Percentiles rank a stretch among this genome's conserved stretches.
Evolutionary conservation across 768 basidiomycete species (phyloP).

Genomic region (Cubamyces lactineus): DNA sequence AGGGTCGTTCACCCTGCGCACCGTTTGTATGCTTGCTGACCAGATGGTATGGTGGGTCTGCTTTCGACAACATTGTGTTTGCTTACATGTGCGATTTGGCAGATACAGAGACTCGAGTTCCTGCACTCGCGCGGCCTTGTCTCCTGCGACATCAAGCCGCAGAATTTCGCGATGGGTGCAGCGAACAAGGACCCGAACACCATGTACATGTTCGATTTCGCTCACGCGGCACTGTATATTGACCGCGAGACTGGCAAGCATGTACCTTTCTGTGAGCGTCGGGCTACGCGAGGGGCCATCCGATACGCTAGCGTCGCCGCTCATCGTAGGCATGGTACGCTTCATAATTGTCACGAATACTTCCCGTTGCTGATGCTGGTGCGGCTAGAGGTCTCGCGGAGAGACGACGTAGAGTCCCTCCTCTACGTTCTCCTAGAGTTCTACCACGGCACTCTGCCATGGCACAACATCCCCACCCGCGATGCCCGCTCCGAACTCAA

Average conservation of each 20-base stretch:
- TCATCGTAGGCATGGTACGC: conserved; percentile 20
- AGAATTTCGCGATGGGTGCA: conserved; percentile 29
- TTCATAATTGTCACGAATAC: neutral
- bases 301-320: conserved; percentile 21
- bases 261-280: conserved; percentile 22
- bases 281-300: conserved; percentile 19
- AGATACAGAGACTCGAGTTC: conserved; percentile 20
- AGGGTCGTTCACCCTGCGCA: conserved; percentile 27
- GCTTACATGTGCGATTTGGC: neutral
- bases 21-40: conserved; percentile 29
- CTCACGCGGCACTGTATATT: conserved; percentile 19
- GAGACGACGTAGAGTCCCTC: conserved; percentile 33
- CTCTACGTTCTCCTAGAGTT: conserved; percentile 28
- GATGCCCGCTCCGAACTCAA: conserved; percentile 9
- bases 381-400: conserved; percentile 29
- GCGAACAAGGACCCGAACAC: neutral
- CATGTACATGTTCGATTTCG: conserved; percentile 31
- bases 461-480: conserved; percentile 26
- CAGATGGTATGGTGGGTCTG: conserved; percentile 29
- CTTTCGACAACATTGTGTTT: neutral
- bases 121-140: conserved; percentile 28
- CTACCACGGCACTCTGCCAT: conserved; percentile 30
- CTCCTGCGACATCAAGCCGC: conserved; percentile 31
- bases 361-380: too few relatives aligned
- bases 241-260: conserved; percentile 23